Base-by-base conservation (phyloP, 2,329 filamentous ascomycete species). In the Penicillium olsonii region DNA sequence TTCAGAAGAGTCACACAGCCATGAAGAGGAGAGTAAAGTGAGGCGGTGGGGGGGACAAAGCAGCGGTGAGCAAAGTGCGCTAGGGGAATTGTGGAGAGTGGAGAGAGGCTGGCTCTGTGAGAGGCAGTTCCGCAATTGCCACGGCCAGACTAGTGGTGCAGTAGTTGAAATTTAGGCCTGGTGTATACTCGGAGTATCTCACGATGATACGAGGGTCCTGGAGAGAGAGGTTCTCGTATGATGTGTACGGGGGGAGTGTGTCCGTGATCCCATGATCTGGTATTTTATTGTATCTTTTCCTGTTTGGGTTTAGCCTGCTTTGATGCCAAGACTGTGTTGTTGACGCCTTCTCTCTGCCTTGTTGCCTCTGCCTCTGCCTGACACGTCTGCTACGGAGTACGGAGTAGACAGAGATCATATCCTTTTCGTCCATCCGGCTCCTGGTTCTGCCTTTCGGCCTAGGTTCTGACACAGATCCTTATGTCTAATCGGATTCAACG, bases 1-100 rank as follows among this genome's bases (percentile, higher is more conserved):
- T 59, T 61, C 57, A 60, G 56, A 57, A 57, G 57, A 54, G 46
- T 54, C 44, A 59, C 56, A 61, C 56, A 51, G 57, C 56, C 57
- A 62, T 61, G 56, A 46, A 57, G 54, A 50, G 50, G 46, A 37
- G 47, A 46, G 51, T 31, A 49, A 44, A 53, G 54, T 57, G 60
- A 68, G 64, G 65, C 69, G 72, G 73, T 72, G 74, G 67, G 58
- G 57, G 67, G 64, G 68, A 63, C 63, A 66, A 72, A 73, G 67
- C 68, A 71, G 71, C 71, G 71, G 71, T 73, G 71, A 72, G 68
- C 37, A 58, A 61, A 56, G 61, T 67, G 66, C 68, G 70, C 67
- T 68, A 69, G 68, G 63, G 62, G 57, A 57, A 42, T 33, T 64
- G 57, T 64, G 64, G 59, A 62, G 62, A 63, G 64, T 65, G 55